phyloP scores from a whole-genome alignment of 257 asterid genomes.

The Nicotiana noctiflora region DNA sequence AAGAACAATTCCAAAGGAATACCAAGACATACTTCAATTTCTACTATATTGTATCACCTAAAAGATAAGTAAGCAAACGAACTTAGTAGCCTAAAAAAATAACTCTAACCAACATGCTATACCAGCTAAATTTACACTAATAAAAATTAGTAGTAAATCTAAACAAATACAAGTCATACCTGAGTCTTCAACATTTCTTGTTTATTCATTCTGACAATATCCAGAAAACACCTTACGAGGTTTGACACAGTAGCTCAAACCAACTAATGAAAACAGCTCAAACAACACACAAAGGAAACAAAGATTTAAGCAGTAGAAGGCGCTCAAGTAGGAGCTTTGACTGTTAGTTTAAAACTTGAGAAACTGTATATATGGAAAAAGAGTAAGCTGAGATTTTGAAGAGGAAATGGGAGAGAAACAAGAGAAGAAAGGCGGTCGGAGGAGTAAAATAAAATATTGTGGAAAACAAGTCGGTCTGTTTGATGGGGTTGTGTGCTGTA shows the following conservation, averaged over 20 bases:
- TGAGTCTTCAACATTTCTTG: conserved; percentile 53
- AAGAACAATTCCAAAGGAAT: neutral
- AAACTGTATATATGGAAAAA: neutral
- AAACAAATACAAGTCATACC: conserved; percentile 21
- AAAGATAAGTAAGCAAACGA: too few relatives aligned
- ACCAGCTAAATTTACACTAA: neutral
- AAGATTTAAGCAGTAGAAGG: too few relatives aligned
- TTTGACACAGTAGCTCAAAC: neutral
- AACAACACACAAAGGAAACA: neutral
- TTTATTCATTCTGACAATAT: conserved; percentile 34
- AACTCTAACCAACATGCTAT: neutral
- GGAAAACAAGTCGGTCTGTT: neutral
- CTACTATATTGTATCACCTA: too few relatives aligned
- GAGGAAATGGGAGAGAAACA: neutral
- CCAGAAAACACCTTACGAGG: neutral
- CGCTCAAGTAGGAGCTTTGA: neutral
- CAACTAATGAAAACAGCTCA: too few relatives aligned
- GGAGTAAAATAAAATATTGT: neutral
- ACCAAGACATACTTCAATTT: neutral
- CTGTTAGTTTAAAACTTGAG: neutral
- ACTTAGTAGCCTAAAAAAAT: too few relatives aligned
- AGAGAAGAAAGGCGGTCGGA: neutral
- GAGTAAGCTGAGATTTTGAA: neutral
- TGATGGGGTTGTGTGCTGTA: conserved; percentile 16
- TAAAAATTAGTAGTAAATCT: neutral